Evolutionary conservation across 1,284 basidiomycete genomes (phyloP).

Genomic region (Marasmius fiardii): DNA sequence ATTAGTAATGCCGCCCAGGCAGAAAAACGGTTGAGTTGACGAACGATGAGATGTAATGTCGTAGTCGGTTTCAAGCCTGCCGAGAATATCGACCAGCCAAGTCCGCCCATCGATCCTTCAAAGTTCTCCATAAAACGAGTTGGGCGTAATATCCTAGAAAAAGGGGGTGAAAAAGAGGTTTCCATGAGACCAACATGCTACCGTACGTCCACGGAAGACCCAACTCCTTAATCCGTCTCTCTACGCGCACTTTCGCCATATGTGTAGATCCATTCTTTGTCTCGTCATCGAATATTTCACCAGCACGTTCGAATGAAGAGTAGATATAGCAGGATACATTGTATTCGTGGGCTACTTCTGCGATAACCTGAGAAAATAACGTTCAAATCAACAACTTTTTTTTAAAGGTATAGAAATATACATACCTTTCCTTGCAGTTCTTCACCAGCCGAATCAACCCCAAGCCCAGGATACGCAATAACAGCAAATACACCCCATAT

Average conservation of each 20-base stretch:
- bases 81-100: conserved; percentile 30
- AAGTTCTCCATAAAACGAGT: conserved; percentile 38
- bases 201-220: conserved; percentile 38
- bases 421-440: conserved; percentile 38
- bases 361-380: conserved; percentile 1
- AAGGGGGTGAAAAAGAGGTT: neutral
- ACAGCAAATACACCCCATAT: conserved; percentile 38
- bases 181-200: neutral
- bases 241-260: conserved; percentile 34
- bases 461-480: conserved; percentile 38
- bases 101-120: conserved; percentile 31
- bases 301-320: conserved; percentile 34
- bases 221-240: conserved; percentile 31
- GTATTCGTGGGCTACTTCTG: conserved; percentile 33
- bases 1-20: neutral
- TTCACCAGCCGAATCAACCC: conserved; percentile 33
- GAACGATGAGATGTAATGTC: conserved; percentile 32
- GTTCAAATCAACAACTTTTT: no score
- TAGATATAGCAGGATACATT: conserved; percentile 30
- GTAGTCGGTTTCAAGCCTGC: conserved; percentile 29
- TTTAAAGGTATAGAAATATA: no score
- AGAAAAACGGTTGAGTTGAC: conserved; percentile 13
- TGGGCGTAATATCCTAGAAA: conserved; percentile 30
- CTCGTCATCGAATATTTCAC: conserved; percentile 30
- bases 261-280: conserved; percentile 21